Base-by-base conservation (phyloP, 148 eudicot genomes). In the Arctostaphylos glauca region DNA sequence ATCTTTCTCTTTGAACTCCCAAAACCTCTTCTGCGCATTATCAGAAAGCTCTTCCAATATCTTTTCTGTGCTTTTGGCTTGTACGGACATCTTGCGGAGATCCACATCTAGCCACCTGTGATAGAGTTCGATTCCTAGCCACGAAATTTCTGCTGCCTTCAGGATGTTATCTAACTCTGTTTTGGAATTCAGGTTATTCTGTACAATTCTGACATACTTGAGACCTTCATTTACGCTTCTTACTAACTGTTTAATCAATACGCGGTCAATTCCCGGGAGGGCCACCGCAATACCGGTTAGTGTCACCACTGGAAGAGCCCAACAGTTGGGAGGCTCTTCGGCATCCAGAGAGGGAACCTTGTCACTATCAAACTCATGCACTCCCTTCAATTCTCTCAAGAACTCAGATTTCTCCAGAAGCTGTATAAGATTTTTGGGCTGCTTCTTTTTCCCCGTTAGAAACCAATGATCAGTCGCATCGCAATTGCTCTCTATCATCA, bases 231-330 rank as follows among this genome's bases (percentile, higher is more conserved):
- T 59, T 6, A 89, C 91, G 49, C 88, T 64, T 15, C 70, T 75
- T 49, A 81, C 82, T 74, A 90, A 68, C 80, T 87, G 81, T 78
- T 87, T 81, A 9, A 85, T 64, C 4, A 64, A 47, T 8, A 72
- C 71, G 10, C 62, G 59, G 5, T 87, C 84, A 15, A 83, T 81
- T 59, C 85, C 83, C 0, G 90, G 88, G 48, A 83, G 81, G 55
- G 93, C 83, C 76, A 84, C 79, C 44, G 93, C 89, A 78, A 90
- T 89, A 78, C 88, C 80, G 19, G 91, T 87, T 59, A 90, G 76
- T 80, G 91, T 89, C 81, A 87, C 93, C 44, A 89, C 84, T 21
- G 93, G 93, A 53, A 90, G 89, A 58, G 90, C 89, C 93, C 91
- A 90, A 83, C 86, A 89, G 62, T 89, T 87, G 5, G 91, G 90